Base-by-base conservation (phyloP, 1,284 basidiomycete genomes). In the Cryptococcus neoformans region DNA sequence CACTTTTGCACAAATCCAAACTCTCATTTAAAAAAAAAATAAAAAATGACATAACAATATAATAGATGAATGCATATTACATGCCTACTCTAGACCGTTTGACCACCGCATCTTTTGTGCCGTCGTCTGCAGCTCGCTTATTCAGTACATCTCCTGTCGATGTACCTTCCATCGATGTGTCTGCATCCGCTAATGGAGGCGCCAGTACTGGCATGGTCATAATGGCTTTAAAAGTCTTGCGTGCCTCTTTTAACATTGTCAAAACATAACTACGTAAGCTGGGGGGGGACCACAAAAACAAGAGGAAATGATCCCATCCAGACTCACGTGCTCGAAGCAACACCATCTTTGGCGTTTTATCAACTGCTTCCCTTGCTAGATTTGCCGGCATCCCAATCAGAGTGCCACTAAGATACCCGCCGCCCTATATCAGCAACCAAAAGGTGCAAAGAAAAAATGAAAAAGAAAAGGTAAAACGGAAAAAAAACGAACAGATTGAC, bases 381-480 rank as follows among this genome's bases (percentile, higher is more conserved):
- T 78, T 78, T n/a, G 75, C 72, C 10, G 75, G 74, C 60, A 78
- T 70, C 5, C 76, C 76, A 45, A 78, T 61, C 44, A 76, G 64
- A 6, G 72, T 71, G 4, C 66, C 76, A 6, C 73, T 75, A 45
- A 5, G 2, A n/a, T 21, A 7, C 17, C 21, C 21, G 21, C 21
- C 21, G 21, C n/a, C n/a, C 36, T 17, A 14, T 36, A 42, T 34
- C 21, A 21, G 21, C 21, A 21, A 21, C 21, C 21, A 21, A n/a
- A n/a, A 21, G 21, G 21, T 21, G n/a, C 21, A 21, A 21, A 21
- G 21, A 21, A 21, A 28, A 21, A 21, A 21, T 21, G 21, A 21
- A 21, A 21, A 21, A 21, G 21, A 21, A 21, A 21, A 21, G n/a
- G n/a, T n/a, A 21, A 21, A 21, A 21, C n/a, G n/a, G n/a, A 21